Percentiles rank a stretch among this genome's conserved stretches.
phyloP scores from a whole-genome alignment of 2,329 filamentous ascomycete species.

The Daldinia sp. region DNA sequence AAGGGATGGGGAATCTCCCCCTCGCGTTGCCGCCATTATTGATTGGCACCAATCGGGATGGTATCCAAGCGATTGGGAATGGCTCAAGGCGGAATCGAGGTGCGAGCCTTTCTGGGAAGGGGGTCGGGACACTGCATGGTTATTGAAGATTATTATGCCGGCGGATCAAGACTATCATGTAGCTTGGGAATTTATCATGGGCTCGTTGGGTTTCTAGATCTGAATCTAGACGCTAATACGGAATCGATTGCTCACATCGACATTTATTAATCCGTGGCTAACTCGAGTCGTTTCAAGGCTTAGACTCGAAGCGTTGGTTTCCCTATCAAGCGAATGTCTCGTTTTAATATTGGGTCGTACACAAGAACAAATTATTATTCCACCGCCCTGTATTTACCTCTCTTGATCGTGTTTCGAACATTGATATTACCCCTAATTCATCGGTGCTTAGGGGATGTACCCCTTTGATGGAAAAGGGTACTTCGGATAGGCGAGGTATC shows the following conservation, averaged over 20 bases:
- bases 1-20: slow-evolving; percentile 1
- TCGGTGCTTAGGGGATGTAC: not conserved
- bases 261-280: not conserved
- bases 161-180: slow-evolving; percentile 8
- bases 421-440: not conserved
- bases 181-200: slow-evolving; percentile 15
- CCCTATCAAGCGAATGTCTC: no score
- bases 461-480: no score
- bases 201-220: slow-evolving; percentile 8
- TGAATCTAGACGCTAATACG: not conserved
- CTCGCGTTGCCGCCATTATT: slow-evolving; percentile 26
- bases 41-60: slow-evolving; percentile 35
- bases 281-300: not conserved
- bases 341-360: no score
- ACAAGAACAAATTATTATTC: no score
- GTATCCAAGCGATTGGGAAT: slow-evolving; percentile 31
- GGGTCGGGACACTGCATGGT: slow-evolving; percentile 24
- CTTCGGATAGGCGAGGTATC: no score
- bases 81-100: slow-evolving; percentile 19
- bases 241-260: not conserved
- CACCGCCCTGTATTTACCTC: no score
- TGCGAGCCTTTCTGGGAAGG: slow-evolving; percentile 16
- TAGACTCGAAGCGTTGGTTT: no score
- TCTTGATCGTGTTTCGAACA: not conserved
- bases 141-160: slow-evolving; percentile 15